Conservation (phyloP, 2,329 filamentous ascomycete genomes). For the Aspergillus caelatus region DNA sequence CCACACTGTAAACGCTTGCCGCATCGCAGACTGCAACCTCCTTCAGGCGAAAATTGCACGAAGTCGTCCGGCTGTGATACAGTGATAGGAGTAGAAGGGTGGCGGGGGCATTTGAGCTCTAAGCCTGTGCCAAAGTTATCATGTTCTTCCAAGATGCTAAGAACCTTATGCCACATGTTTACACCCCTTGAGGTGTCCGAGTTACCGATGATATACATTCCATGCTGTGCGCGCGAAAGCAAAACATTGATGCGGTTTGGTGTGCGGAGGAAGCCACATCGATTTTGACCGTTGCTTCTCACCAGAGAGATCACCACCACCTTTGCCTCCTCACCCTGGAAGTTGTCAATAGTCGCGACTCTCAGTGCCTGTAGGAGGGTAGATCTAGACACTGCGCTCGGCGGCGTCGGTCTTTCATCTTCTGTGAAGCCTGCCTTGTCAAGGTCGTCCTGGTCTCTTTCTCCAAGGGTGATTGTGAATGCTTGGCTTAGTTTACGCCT, state of each 20-base stretch:
- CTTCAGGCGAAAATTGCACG: conserved; percentile 58
- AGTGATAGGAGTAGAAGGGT: conserved; percentile 55
- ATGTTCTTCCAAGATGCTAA: conserved; percentile 52
- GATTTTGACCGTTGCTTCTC: conserved; percentile 63
- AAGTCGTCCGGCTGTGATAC: conserved; percentile 63
- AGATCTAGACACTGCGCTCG: conserved; percentile 35
- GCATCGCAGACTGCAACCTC: conserved; percentile 61
- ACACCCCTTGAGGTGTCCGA: conserved; percentile 59
- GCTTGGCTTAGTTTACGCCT: conserved; percentile 39
- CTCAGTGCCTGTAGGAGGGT: conserved; percentile 54
- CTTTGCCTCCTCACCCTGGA: conserved; percentile 76
- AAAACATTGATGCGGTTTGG: conserved; percentile 71
- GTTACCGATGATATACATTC: conserved; percentile 73
- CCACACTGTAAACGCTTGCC: conserved; percentile 47
- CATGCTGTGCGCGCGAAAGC: conserved; percentile 67
- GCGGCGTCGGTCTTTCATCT: conserved; percentile 20
- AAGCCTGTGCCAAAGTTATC: conserved; percentile 56
- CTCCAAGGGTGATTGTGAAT: conserved; percentile 66
- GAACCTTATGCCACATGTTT: conserved; percentile 65
- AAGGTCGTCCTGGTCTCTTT: conserved; percentile 63
- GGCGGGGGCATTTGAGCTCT: conserved; percentile 63
- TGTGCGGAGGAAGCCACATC: conserved; percentile 67
- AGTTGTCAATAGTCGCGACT: conserved; percentile 72
- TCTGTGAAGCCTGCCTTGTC: conserved; percentile 41
- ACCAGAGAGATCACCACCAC: conserved; percentile 72